Percentiles rank a stretch among this genome's conserved stretches.
These are phyloP conservation scores for Cyamopsis tetragonoloba DNA, from an alignment of 306 rosid genomes.

Conservation along the genomic window DNA sequence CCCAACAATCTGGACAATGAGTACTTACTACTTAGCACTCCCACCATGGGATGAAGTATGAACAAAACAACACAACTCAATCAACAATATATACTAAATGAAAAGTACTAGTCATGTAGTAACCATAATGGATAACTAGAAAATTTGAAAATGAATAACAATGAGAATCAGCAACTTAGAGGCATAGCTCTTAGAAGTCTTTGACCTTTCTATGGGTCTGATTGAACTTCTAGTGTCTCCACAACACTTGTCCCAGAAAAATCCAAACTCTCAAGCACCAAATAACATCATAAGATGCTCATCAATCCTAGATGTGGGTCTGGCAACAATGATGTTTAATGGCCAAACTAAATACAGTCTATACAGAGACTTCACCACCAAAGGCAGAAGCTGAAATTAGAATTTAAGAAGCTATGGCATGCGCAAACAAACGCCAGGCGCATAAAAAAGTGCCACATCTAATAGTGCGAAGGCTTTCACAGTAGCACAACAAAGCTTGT, in stretches of 20 bases:
- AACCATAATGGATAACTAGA: too few relatives aligned
- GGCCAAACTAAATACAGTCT: too few relatives aligned
- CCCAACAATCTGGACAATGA: not conserved
- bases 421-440: not conserved
- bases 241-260: not conserved
- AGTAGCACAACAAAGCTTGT: not conserved
- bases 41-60: not conserved
- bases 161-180: not conserved
- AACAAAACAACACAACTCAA: not conserved
- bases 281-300: not conserved
- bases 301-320: not conserved
- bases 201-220: not conserved
- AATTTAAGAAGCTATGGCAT: not conserved
- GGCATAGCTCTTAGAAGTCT: not conserved
- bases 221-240: not conserved
- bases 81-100: too few relatives aligned
- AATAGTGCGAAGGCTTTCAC: not conserved
- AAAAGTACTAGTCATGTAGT: too few relatives aligned
- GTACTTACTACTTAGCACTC: not conserved
- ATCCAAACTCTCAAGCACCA: not conserved
- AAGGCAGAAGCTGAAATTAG: too few relatives aligned
- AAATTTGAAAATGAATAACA: not conserved
- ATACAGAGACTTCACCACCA: too few relatives aligned
- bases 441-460: not conserved
- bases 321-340: not conserved